Conservation (phyloP, 495 filamentous ascomycete genomes). For the Oidiodendron maius region DNA sequence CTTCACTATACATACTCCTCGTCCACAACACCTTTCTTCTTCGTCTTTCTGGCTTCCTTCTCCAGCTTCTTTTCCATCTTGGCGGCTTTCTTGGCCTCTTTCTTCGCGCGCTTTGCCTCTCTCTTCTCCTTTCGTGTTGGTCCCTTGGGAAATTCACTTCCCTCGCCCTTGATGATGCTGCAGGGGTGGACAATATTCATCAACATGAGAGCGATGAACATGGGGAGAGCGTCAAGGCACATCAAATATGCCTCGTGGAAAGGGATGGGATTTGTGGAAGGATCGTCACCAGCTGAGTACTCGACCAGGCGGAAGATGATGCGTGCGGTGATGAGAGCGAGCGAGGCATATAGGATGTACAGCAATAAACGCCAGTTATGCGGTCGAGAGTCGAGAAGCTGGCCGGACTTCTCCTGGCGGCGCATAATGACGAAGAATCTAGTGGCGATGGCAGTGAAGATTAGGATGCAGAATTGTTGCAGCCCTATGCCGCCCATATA, state of each 20-base stretch:
- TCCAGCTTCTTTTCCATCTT: slow-evolving; percentile 12
- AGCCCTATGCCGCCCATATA: slow-evolving; percentile 49
- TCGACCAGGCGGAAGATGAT: slow-evolving; percentile 53
- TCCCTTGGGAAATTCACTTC: slow-evolving; percentile 24
- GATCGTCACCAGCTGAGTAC: slow-evolving; percentile 37
- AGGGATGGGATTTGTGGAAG: slow-evolving; percentile 35
- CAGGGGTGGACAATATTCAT: slow-evolving; percentile 49
- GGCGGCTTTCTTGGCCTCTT: slow-evolving; percentile 9
- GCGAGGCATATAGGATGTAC: slow-evolving; percentile 34
- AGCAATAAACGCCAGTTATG: slow-evolving; percentile 32
- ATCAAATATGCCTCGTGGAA: slow-evolving; percentile 46
- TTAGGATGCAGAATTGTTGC: slow-evolving; percentile 42
- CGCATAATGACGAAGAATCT: slow-evolving; percentile 27
- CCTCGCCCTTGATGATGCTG: slow-evolving; percentile 35
- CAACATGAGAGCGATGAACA: slow-evolving; percentile 41
- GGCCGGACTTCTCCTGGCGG: slow-evolving; percentile 9
- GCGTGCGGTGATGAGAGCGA: slow-evolving; percentile 41
- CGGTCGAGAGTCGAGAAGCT: slow-evolving; percentile 20
- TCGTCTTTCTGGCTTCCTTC: slow-evolving; percentile 7
- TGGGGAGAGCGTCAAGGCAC: slow-evolving; percentile 43
- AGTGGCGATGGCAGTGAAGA: slow-evolving; percentile 36
- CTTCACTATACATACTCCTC: no score
- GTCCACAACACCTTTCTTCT: no score
- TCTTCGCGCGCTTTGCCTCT: slow-evolving; percentile 13
- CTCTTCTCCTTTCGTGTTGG: slow-evolving; percentile 18